Conservation (phyloP, 768 basidiomycete genomes). For the Saitozyma sp. region DNA sequence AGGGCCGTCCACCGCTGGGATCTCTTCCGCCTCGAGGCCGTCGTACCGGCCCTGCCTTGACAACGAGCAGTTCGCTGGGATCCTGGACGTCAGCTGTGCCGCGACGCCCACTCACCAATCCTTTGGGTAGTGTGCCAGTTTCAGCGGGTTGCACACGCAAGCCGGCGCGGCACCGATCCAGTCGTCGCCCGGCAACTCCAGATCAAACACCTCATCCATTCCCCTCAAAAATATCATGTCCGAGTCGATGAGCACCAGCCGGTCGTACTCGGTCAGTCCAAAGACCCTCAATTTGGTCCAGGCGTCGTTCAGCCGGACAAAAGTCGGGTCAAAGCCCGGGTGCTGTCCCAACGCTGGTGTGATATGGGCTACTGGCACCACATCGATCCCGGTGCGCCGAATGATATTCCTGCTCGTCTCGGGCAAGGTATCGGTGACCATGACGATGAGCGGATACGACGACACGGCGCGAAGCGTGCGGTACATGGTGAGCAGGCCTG, state of each 20-base stretch:
- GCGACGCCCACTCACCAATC: constrained; percentile 66
- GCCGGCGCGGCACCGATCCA: constrained; percentile 86
- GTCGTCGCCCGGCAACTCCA: constrained; percentile 54
- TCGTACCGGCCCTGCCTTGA: constrained; percentile 55
- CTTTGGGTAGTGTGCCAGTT: constrained; percentile 76
- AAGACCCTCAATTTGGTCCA: constrained; percentile 63
- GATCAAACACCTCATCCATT: constrained; percentile 49
- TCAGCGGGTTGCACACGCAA: constrained; percentile 91
- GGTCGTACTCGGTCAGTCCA: constrained; percentile 52
- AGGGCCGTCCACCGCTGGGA: constrained; percentile 56
- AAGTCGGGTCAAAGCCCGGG: constrained; percentile 61
- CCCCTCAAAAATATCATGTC: constrained; percentile 47
- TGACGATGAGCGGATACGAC: constrained; percentile 77
- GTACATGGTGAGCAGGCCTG: constrained; percentile 65
- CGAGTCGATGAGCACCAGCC: constrained; percentile 46
- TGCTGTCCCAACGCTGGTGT: constrained; percentile 36
- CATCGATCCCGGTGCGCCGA: constrained; percentile 58
- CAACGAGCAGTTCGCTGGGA: constrained; percentile 87
- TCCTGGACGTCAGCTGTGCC: constrained; percentile 58
- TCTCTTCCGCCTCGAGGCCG: constrained; percentile 57
- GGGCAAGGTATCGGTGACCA: constrained; percentile 67
- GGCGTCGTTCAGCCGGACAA: constrained; percentile 62
- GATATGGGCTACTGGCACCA: constrained; percentile 37
- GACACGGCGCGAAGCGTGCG: constrained; percentile 60
- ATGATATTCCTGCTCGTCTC: constrained; percentile 61